These are phyloP conservation scores for Talaromyces pinophilus DNA, from an alignment of 2,329 filamentous ascomycete genomes.

Conservation along the genomic window DNA sequence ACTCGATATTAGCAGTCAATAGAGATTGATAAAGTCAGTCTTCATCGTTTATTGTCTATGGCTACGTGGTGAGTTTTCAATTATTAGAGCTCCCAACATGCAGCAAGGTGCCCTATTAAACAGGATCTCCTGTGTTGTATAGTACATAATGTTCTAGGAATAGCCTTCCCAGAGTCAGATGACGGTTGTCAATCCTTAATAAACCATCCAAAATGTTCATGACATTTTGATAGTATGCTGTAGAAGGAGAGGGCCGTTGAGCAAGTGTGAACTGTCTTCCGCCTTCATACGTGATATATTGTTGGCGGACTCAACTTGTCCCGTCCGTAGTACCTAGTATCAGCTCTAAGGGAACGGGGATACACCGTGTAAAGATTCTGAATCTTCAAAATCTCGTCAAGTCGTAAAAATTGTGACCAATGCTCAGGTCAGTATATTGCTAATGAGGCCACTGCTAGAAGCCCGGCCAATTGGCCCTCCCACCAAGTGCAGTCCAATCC, in stretches of 20 bases:
- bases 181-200: no score
- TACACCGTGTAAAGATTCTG: no score
- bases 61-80: background rate
- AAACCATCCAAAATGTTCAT: no score
- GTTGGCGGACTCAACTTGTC: no score
- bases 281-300: no score
- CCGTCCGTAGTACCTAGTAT: background rate
- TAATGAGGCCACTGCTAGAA: background rate
- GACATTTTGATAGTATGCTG: no score
- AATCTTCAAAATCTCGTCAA: no score
- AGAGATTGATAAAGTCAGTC: background rate
- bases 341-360: background rate
- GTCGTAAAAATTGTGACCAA: no score
- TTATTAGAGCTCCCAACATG: background rate
- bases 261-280: no score
- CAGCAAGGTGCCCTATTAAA: background rate
- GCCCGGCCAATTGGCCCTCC: slow-evolving; percentile 11
- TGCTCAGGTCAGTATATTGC: no score
- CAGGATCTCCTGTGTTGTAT: background rate
- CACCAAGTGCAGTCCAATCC: slow-evolving; percentile 18
- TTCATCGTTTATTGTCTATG: background rate
- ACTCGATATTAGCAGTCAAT: background rate
- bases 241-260: no score
- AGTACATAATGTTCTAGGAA: background rate
- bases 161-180: no score